phyloP scores from a whole-genome alignment of 2,329 filamentous ascomycete species.

The Daldinia sp. region DNA sequence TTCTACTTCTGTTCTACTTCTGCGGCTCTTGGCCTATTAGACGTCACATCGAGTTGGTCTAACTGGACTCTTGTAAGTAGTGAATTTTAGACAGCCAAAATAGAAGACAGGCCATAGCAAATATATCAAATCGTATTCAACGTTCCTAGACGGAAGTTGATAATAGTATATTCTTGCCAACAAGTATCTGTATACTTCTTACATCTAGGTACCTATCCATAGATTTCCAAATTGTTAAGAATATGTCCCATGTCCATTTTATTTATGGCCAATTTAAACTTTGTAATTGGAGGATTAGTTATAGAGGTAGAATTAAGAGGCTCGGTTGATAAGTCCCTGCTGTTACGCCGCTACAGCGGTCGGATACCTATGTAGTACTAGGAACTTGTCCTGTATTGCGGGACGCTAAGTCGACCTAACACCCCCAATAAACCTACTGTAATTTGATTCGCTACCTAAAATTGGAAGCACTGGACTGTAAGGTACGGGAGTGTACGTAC shows the following conservation, averaged over 20 bases:
- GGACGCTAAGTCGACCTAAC: conserved; percentile 3
- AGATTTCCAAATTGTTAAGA: background rate
- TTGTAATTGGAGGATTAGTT: background rate
- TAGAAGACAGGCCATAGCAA: background rate
- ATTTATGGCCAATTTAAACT: background rate
- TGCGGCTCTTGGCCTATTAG: conserved; percentile 9
- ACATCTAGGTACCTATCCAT: background rate
- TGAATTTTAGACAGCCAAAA: background rate
- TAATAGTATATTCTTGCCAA: background rate
- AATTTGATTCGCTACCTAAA: conserved; percentile 33
- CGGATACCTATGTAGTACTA: too few relatives aligned
- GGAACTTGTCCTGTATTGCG: conserved; percentile 13
- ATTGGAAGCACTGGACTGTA: conserved; percentile 15
- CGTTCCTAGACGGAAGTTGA: background rate
- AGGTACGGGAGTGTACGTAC: conserved; percentile 13
- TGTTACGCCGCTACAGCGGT: conserved; percentile 3
- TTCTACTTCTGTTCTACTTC: conserved; percentile 9
- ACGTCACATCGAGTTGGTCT: conserved; percentile 23
- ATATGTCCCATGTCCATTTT: background rate
- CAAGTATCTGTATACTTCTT: background rate
- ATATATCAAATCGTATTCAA: conserved; percentile 4
- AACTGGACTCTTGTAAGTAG: conserved; percentile 15
- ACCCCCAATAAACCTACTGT: conserved; percentile 13
- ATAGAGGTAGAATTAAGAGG: background rate
- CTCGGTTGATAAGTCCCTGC: conserved; percentile 4